phyloP scores from a whole-genome alignment of 495 filamentous ascomycete species.

The Aspergillus hancockii region DNA sequence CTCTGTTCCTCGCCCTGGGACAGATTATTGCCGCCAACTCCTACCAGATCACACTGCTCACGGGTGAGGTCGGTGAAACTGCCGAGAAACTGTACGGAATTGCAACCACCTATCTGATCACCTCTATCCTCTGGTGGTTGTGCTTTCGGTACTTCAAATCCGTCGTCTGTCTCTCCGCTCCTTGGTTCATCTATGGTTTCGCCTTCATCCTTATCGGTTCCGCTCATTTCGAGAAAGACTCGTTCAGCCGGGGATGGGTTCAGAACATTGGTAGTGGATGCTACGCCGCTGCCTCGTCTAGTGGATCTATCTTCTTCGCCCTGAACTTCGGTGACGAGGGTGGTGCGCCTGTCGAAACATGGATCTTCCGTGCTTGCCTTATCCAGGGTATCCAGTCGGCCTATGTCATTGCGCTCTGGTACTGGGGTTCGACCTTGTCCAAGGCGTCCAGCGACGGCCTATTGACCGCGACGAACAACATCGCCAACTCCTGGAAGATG shows the following conservation, averaged over 20 bases:
- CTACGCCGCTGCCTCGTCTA: constrained; percentile 49
- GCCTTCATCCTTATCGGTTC: constrained; percentile 68
- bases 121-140: constrained; percentile 65
- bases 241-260: constrained; percentile 47
- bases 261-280: constrained; percentile 48
- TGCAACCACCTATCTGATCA: constrained; percentile 60
- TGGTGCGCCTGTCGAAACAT: constrained; percentile 46
- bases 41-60: constrained; percentile 70
- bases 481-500: constrained; percentile 48
- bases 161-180: constrained; percentile 55
- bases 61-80: constrained; percentile 63
- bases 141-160: constrained; percentile 63
- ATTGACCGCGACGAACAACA: constrained; percentile 25
- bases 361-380: constrained; percentile 52
- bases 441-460: constrained; percentile 34
- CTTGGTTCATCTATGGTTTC: constrained; percentile 66
- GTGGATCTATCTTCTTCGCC: constrained; percentile 51
- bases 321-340: constrained; percentile 54
- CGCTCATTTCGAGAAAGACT: constrained; percentile 54
- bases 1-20: constrained; percentile 62
- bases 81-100: constrained; percentile 67
- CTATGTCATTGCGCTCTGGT: constrained; percentile 54
- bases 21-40: constrained; percentile 72
- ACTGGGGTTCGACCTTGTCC: constrained; percentile 49
- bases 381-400: constrained; percentile 51